These are phyloP conservation scores for Corymbia calophylla DNA, from an alignment of 441 rosid species.

Conservation along the genomic window DNA sequence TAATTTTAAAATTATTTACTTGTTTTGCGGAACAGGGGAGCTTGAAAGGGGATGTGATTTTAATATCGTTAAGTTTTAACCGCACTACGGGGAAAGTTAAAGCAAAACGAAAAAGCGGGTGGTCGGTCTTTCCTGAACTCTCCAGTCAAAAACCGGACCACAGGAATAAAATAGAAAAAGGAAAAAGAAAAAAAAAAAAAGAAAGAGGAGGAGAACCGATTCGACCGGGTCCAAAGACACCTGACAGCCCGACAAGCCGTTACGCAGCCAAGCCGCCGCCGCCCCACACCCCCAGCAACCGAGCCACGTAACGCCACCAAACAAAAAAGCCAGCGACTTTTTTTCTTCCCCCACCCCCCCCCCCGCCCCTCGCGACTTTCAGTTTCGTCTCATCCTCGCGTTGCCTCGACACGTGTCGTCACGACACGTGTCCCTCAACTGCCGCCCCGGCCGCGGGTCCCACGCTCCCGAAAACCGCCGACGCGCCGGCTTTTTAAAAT, in stretches of 20 bases:
- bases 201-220: background rate
- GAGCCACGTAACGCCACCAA: background rate
- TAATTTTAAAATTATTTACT: too few species aligned
- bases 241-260: background rate
- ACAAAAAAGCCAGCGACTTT: background rate
- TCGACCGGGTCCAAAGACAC: background rate
- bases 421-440: background rate
- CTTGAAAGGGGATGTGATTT: background rate
- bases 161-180: too few species aligned
- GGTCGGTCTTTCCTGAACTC: background rate
- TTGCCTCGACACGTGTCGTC: conserved; percentile 5
- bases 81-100: background rate
- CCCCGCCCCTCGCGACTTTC: background rate
- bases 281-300: background rate
- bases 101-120: background rate
- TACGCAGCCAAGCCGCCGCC: background rate
- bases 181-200: background rate
- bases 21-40: background rate
- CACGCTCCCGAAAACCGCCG: background rate
- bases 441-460: background rate
- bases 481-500: conserved; percentile 18
- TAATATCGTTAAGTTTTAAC: background rate
- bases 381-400: background rate
- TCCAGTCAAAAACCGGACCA: background rate
- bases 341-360: background rate